Percentiles rank a stretch among this genome's conserved stretches.
Conservation (phyloP, 2,329 filamentous ascomycete species). For the Lomentospora prolificans region DNA sequence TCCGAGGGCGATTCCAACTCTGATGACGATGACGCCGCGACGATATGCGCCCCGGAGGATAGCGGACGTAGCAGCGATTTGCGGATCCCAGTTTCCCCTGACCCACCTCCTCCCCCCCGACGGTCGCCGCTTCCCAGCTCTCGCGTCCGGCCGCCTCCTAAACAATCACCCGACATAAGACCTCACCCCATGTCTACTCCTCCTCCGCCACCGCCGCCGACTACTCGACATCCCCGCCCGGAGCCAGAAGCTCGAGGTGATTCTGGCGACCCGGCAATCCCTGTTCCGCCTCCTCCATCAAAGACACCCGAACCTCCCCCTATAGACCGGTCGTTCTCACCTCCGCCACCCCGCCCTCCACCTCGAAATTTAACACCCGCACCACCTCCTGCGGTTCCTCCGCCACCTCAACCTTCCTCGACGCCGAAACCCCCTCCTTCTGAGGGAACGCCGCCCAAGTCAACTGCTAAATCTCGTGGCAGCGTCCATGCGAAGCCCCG, state of each 20-base stretch:
- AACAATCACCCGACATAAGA: neutral
- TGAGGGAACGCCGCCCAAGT: no score
- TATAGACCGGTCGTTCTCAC: neutral
- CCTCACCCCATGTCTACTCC: neutral
- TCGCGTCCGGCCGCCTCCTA: neutral
- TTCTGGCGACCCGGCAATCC: neutral
- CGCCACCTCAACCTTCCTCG: neutral
- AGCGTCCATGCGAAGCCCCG: neutral
- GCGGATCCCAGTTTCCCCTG: neutral
- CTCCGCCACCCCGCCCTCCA: neutral
- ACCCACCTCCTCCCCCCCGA: neutral
- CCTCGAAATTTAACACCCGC: neutral
- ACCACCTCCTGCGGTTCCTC: neutral
- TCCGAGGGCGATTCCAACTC: neutral
- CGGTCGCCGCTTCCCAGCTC: neutral
- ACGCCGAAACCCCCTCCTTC: neutral
- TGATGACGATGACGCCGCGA: conserved; percentile 1
- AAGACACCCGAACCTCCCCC: neutral
- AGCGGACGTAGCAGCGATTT: neutral
- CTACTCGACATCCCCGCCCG: neutral
- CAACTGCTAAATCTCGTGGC: neutral
- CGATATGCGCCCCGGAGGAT: conserved; percentile 5
- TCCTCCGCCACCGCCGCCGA: neutral
- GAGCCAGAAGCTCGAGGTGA: neutral
- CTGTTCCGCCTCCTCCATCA: neutral